Base-by-base conservation (phyloP, 306 rosid genomes). In the Senna tora region DNA sequence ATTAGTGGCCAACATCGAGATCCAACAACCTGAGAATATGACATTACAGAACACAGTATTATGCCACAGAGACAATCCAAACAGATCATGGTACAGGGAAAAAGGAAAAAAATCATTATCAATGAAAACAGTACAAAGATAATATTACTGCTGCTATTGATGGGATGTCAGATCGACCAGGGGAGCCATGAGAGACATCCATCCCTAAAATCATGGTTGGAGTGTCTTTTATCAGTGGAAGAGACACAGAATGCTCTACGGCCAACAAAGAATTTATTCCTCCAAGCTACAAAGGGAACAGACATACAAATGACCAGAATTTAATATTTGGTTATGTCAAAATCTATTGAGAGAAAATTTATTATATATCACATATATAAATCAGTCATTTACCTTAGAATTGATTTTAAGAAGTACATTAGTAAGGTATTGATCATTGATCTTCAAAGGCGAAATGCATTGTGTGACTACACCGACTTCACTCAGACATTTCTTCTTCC, bases 191-290 rank as follows among this genome's bases (percentile, higher is more conserved):
- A 33, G 97, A 94, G 22, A 91, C 97, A 76, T 94, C 98, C 92
- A 94, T 89, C 45, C 98, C 98, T 85, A 94, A 75, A 80, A 93
- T 93, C 87, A 93, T 65, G 2, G 98, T 93, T 49, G 98, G 94
- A 62, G 82, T 82, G 77, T 89, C 96, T 71, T 83, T 86, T 36
- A 93, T 77, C 34, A 89, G 45, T 36, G 97, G 97, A 77, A 94
- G 76, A 77, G 80, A 10, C 67, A 91, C 80, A 58, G 86, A 87
- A 57, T 86, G 81, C 83, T 94, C 98, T n/a, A 89, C 52, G 57
- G 87, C 87, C 85, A 94, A 81, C 86, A 94, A 70, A 66, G 96
- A 94, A 73, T 94, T 94, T 75, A 84, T 86, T 75, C 97, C 98
- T 39, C 98, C 96, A 73, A 94, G 94, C 98, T 94, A 75, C 47